Percentiles rank a stretch among this genome's conserved stretches.
Evolutionary conservation across 345 rosid species (phyloP).

Genomic region (Bruguiera parviflora): DNA sequence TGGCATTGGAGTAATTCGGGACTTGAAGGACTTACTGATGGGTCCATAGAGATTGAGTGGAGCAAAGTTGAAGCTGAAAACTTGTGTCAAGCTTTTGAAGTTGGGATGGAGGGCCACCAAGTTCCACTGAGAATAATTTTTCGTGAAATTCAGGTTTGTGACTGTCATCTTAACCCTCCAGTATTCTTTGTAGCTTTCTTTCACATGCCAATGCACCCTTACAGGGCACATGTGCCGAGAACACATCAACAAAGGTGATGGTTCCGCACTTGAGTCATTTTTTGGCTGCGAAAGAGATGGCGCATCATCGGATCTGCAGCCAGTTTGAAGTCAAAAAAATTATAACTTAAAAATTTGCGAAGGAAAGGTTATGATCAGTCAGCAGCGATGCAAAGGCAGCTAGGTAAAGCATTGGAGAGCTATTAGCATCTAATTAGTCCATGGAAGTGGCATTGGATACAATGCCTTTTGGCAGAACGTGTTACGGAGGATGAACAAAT

Average conservation of each 20-base stretch:
- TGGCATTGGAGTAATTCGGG: no score
- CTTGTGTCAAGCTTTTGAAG: slow-evolving; percentile 44
- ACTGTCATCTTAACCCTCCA: slow-evolving; percentile 80
- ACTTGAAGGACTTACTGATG: slow-evolving; percentile 46
- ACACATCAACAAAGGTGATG: slow-evolving; percentile 48
- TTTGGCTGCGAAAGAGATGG: slow-evolving; percentile 40
- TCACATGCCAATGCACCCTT: slow-evolving; percentile 85
- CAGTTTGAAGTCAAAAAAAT: no score
- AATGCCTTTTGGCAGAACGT: no score
- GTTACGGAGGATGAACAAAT: no score
- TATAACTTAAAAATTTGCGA: no score
- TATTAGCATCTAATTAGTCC: no score
- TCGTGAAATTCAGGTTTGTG: slow-evolving; percentile 51
- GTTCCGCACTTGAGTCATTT: slow-evolving; percentile 38
- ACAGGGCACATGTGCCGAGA: slow-evolving; percentile 75
- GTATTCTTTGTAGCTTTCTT: slow-evolving; percentile 63
- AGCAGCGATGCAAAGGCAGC: no score
- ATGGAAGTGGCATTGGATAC: no score
- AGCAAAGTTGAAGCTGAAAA: slow-evolving; percentile 72
- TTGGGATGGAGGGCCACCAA: slow-evolving; percentile 81
- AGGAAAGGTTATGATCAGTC: no score
- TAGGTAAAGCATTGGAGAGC: no score
- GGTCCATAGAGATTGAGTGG: slow-evolving; percentile 46
- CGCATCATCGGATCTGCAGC: slow-evolving; percentile 38
- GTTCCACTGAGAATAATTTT: slow-evolving; percentile 75